Conservation (phyloP, 1,284 basidiomycete species). For the Naganishia sp. region DNA sequence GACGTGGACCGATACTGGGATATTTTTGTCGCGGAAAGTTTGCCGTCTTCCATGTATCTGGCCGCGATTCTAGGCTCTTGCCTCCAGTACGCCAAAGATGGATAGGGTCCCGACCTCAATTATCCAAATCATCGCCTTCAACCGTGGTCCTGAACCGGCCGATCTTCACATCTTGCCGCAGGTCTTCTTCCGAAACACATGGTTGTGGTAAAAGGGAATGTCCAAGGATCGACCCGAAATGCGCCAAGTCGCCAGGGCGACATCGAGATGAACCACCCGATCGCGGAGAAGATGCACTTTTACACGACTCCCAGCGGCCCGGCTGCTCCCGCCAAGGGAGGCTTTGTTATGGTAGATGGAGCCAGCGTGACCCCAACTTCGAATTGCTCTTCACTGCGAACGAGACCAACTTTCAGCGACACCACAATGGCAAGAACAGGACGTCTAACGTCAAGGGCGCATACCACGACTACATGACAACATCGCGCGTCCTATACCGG, state of each 20-base stretch:
- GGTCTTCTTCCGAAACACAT: slow-evolving; percentile 95
- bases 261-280: slow-evolving; percentile 72
- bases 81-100: slow-evolving; percentile 90
- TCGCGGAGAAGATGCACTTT: slow-evolving; percentile 72
- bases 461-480: slow-evolving; percentile 97
- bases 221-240: slow-evolving; percentile 74
- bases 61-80: neutral
- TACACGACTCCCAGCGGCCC: slow-evolving; percentile 90
- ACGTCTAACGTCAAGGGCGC: slow-evolving; percentile 89
- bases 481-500: slow-evolving; percentile 68
- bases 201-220: slow-evolving; percentile 88
- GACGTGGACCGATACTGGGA: slow-evolving; percentile 97
- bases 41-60: neutral
- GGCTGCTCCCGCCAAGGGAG: slow-evolving; percentile 66
- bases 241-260: slow-evolving; percentile 59
- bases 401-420: slow-evolving; percentile 89
- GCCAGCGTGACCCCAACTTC: slow-evolving; percentile 71
- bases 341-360: slow-evolving; percentile 63
- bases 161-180: slow-evolving; percentile 93
- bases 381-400: slow-evolving; percentile 92
- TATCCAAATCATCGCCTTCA: slow-evolving; percentile 96
- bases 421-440: slow-evolving; percentile 84
- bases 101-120: slow-evolving; percentile 81
- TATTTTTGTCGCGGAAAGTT: slow-evolving; percentile 83
- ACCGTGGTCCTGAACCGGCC: slow-evolving; percentile 91